Percentiles rank a stretch among this genome's conserved stretches.
Evolutionary conservation across 495 filamentous ascomycete genomes (phyloP).

Genomic region (Astrocystis sublimbata): DNA sequence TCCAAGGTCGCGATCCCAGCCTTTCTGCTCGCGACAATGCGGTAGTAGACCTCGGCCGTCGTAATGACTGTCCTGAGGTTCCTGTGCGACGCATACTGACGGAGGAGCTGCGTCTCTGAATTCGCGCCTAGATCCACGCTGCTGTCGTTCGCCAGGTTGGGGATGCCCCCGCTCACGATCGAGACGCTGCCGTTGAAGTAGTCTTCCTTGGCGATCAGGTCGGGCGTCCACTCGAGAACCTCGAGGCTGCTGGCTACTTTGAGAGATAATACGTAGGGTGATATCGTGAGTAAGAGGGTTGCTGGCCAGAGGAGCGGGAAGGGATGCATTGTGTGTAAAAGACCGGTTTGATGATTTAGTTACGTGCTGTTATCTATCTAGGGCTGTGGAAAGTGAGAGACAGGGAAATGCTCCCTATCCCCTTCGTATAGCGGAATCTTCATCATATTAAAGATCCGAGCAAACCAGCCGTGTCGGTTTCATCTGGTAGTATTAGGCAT

Average conservation of each 20-base stretch:
- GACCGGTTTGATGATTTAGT: background rate
- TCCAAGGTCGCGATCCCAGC: slow-evolving; percentile 31
- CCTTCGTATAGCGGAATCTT: no score
- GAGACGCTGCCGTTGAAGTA: slow-evolving; percentile 27
- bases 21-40: slow-evolving; percentile 45
- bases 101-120: slow-evolving; percentile 47
- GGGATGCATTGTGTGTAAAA: background rate
- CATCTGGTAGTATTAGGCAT: background rate
- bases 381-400: background rate
- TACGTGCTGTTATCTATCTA: background rate
- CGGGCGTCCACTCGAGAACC: slow-evolving; percentile 37
- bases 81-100: slow-evolving; percentile 38
- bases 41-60: slow-evolving; percentile 40
- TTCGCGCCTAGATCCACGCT: slow-evolving; percentile 38
- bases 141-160: slow-evolving; percentile 32
- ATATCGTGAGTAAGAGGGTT: background rate
- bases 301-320: background rate
- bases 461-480: background rate
- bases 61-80: slow-evolving; percentile 46
- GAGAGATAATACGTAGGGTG: slow-evolving; percentile 10
- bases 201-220: slow-evolving; percentile 33
- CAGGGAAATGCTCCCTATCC: no score
- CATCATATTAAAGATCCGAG: background rate
- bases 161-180: slow-evolving; percentile 35
- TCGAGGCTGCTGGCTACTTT: slow-evolving; percentile 32